Evolutionary conservation across 345 rosid genomes (phyloP), one percentile per base, ranked within the genome.

Genomic region (Camelina laxa): DNA sequence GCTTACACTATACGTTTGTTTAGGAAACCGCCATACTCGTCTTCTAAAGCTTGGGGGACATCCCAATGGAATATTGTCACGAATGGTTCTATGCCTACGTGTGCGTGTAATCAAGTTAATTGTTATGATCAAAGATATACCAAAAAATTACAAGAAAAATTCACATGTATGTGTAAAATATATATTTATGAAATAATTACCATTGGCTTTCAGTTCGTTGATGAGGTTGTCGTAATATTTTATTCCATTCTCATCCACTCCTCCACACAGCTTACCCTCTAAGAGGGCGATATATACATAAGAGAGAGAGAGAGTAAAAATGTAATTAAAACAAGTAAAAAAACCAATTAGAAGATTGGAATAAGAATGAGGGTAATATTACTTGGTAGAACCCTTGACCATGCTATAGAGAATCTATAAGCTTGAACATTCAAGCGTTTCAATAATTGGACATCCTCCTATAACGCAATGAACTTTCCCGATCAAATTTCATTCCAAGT

Each of bases 41-140:
- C 79, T 74, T 84, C 80, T 16, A 84, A 56, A 11, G 75, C n/a
- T 67, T 83, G 86, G 5, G 86, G 86, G 47, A 83, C 56, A 60
- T 81, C 84, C 84, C 82, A 80, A 6, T 81, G 87, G 47, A 62
- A 83, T n/a, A 80, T 2, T 1, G 84, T 80, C 45, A 77, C 71
- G 39, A 57, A 83, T 20, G 86, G 86, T 44, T 83, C 69, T 9
- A 83, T 70, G 17, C 78, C 85, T 80, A 17, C 22, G 57, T 6
- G 2, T 12, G 7, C 48, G n/a, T 44, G 48, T 44, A 44, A 44
- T 45, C 19, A 45, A 15, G 9, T 45, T 44, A 14, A 44, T 44
- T 33, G 8, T 0, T 6, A 44, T 5, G 17, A 15, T 44, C 49
- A 41, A 2, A 6, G n/a, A 7, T 42, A 42, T 42, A 42, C 27